Evolutionary conservation across 306 rosid genomes (phyloP).

Genomic region (Adenanthera pavonina): DNA sequence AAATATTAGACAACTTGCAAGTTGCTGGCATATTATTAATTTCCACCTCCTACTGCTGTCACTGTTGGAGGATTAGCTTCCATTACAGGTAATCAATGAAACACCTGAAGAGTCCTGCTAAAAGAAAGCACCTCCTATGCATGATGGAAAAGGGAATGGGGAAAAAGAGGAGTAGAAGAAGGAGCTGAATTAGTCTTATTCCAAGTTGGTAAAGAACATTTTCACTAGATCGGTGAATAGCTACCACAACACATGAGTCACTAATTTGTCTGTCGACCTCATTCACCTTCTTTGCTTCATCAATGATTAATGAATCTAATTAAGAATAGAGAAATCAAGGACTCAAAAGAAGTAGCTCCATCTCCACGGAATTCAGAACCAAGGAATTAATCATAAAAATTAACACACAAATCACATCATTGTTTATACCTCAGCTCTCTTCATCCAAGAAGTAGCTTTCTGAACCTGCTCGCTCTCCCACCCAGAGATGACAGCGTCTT

Average conservation of each 20-base stretch:
- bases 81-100: constrained; percentile 1
- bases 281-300: not conserved
- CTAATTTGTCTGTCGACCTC: not conserved
- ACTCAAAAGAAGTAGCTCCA: not conserved
- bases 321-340: not conserved
- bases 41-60: not conserved
- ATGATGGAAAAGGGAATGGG: not conserved
- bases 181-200: not conserved
- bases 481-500: constrained; percentile 81
- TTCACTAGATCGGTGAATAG: not conserved
- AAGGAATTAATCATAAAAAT: not conserved
- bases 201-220: not conserved
- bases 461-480: constrained; percentile 88
- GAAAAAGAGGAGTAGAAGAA: not conserved
- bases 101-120: constrained; percentile 6
- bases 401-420: not conserved
- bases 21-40: constrained; percentile 8
- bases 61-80: constrained; percentile 20
- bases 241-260: not conserved
- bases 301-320: not conserved
- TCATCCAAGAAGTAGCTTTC: constrained; percentile 86
- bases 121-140: not conserved
- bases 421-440: constrained; percentile 76
- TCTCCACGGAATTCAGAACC: not conserved
- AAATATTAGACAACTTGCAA: not conserved